Percentiles rank a stretch among this genome's conserved stretches.
Evolutionary conservation across 441 rosid genomes (phyloP).

Genomic region (Euphorbia schlechtendalii): DNA sequence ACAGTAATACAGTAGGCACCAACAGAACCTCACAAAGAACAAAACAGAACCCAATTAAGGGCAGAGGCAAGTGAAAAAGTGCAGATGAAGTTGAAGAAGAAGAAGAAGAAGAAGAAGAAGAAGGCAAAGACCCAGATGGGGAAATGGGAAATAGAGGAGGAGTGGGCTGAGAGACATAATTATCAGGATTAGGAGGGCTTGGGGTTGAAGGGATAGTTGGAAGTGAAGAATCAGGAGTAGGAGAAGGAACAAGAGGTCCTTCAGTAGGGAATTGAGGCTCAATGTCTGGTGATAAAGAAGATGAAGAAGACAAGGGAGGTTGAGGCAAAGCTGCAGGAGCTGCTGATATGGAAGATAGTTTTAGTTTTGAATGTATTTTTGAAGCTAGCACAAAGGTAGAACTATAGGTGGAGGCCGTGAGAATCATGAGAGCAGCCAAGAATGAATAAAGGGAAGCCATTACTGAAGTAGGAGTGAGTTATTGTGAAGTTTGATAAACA

Average conservation of each 20-base stretch:
- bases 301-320: conserved; percentile 29
- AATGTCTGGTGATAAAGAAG: conserved; percentile 54
- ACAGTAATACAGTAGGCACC: no score
- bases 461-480: no score
- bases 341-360: conserved; percentile 58
- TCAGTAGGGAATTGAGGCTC: conserved; percentile 64
- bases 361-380: no score
- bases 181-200: conserved; percentile 79
- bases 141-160: conserved; percentile 35
- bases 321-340: conserved; percentile 53
- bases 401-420: conserved; percentile 14
- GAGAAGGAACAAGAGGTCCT: no score
- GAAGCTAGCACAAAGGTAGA: conserved; percentile 24
- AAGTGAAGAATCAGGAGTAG: conserved; percentile 44
- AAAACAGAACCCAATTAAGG: conserved; percentile 25
- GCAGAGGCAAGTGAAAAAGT: conserved; percentile 6
- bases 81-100: conserved; percentile 31
- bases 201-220: conserved; percentile 78
- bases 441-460: conserved; percentile 13
- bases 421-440: conserved; percentile 17
- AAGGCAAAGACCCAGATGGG: conserved; percentile 41
- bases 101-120: no score
- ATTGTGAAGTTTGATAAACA: no score
- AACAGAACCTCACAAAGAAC: conserved; percentile 24
- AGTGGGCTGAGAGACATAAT: conserved; percentile 23